Evolutionary conservation across 2,329 filamentous ascomycete species (phyloP), one percentile per base, ranked within the genome.

Genomic region (Monilinia fructicola): DNA sequence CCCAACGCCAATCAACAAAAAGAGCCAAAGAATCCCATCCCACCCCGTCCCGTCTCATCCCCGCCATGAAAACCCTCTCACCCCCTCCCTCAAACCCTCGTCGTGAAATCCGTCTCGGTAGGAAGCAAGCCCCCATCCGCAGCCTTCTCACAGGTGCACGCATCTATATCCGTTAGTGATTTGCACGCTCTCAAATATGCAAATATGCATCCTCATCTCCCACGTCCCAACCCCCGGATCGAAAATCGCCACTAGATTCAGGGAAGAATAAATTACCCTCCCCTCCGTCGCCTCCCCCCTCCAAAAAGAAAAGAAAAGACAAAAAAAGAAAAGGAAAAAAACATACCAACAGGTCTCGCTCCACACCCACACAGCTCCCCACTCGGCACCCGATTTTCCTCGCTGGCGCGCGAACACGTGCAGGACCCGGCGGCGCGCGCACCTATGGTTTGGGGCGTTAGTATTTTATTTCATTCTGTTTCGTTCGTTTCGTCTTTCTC

Each of bases 71-170:
- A n/a, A n/a, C n/a, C 28, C 28, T 3, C 28, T 3, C 28, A 31
- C 28, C 28, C 28, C 28, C 31, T 7, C 5, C 31, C 31, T 21
- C 71, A 76, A 64, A 74, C 73, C 80, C 85, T 87, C 65, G 89
- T 92, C 48, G 93, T 97, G 76, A 97, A 97, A 79, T 97, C 93
- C 60, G 85, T 91, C 85, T 97, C 93, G 72, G 78, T 83, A 38
- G 87, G 84, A 71, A 90, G 86, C 67, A 83, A 82, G 50, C 85
- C 85, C 64, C 86, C 84, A 71, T 85, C 84, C 59, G 84, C 77
- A 23, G 85, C 85, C 78, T 91, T 93, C 78, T 92, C 89, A 77
- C 93, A 97, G n/a, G 90, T 95, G 80, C 92, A 95, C 31, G 84
- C 87, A 76, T 81, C 87, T 88, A n/a, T n/a, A n/a, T n/a, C n/a